Base-by-base conservation (phyloP, 306 rosid genomes). In the Cucurbita moschata region DNA sequence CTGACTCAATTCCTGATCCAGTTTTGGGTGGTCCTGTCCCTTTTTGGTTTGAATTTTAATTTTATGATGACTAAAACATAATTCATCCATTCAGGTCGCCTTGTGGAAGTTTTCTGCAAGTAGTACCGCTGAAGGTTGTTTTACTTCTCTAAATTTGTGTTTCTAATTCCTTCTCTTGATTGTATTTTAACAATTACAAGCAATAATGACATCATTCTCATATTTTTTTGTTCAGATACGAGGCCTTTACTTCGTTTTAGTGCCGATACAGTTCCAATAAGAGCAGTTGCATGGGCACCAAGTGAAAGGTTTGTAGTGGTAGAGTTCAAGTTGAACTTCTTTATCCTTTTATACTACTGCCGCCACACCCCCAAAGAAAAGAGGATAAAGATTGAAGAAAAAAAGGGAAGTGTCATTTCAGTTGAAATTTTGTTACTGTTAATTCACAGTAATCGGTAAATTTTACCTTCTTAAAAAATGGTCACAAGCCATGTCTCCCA, bases 201-300 rank as follows among this genome's bases (percentile, higher is more conserved):
- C 7, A 37, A 58, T 26, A 77, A 55, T 47, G 65, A 42, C 42
- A 43, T 81, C 49, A 50, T 75, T 75, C 64, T 75, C 73, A 2
- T 64, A 35, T 30, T 72, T 26, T 77, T 68, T 49, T 88, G 52
- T 83, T 81, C 88, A 93, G 99, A 91, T 81, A 83, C 95, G 55
- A 87, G 81, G 76, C 96, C 96, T 54, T 64, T 94, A 75, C 96
- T 90, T 75, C 83, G 89, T 83, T 94, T 94, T 62, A 74, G 91
- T 64, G 99, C 87, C 49, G 97, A 89, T 79, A 85, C 91, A 72
- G 87, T 78, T 86, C 97, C 97, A 66, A 87, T 94, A 62, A 90
- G 97, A 86, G 82, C 89, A 26, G 81, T 94, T 83, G 86, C 96
- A 65, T 93, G 96, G 96, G 94, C 98, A 60, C 98, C 97, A 6